Base-by-base conservation (phyloP, 2,329 filamentous ascomycete genomes). In the Leptographium flavum region DNA sequence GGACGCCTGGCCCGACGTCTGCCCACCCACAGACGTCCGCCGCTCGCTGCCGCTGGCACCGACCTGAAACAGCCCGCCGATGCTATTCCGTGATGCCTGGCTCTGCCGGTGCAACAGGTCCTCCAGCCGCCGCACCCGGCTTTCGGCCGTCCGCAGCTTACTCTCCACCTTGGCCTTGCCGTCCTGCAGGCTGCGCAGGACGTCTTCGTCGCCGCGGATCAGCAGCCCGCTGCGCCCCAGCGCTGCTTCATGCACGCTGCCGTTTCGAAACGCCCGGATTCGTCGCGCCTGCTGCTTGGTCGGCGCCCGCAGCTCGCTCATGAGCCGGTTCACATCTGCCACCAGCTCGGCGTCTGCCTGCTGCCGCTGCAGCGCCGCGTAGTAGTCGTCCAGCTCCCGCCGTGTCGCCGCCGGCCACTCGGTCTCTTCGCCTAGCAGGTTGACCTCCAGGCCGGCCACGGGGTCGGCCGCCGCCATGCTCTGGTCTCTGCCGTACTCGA, bases 201-300 rank as follows among this genome's bases (percentile, higher is more conserved):
- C 68, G 50, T 95, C 88, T 55, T 94, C 87, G 50, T 92, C 83
- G n/a, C 86, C 87, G 33, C 86, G 79, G 14, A 94, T 75, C 55
- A 94, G 65, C 10, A 95, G 72, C 1, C 87, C 90, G 52, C 85
- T 93, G 56, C 83, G 79, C n/a, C 87, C 87, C 49, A 95, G 73
- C 3, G 77, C 78, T n/a, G 82, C 81, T 58, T 96, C 92, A 55
- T 95, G 87, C 32, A 96, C 75, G 57, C 92, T 96, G 15, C 92
- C 92, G 57, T 93, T 92, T 59, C 95, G 95, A 68, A 98, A 96
- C 5, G 87, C 87, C 60, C 90, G 94, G 7, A 92, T 76, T 47
- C 87, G 78, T 61, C 87, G 88, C 49, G 81, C 76, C 58, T 94
- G 88, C 59, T 92, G 86, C 54, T 83, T 87, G 0, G 86, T 92